Conservation (phyloP, 2,329 filamentous ascomycete species). For the Emergomyces orientalis region DNA sequence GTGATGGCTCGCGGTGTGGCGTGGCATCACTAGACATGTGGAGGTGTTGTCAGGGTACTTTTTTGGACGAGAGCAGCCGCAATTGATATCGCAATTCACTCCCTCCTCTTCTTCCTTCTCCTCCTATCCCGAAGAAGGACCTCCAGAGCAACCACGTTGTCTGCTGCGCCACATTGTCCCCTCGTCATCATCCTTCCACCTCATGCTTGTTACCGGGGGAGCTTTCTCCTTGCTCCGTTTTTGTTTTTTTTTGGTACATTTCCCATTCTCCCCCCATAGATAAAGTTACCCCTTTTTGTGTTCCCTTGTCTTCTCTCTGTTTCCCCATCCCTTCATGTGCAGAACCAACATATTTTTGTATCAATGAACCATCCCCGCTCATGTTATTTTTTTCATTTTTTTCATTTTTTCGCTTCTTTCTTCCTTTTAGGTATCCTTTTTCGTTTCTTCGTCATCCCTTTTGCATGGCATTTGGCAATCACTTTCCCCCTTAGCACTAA, state of each 20-base stretch:
- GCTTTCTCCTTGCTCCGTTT: background rate
- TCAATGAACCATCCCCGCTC: background rate
- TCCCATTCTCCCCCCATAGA: conserved; percentile 1
- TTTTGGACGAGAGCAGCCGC: background rate
- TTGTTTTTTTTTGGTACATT: conserved; percentile 2
- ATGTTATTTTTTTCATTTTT: background rate
- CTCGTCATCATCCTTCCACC: background rate
- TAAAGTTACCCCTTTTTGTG: background rate
- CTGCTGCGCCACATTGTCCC: conserved; percentile 8
- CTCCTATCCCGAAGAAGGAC: background rate
- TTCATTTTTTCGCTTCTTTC: background rate
- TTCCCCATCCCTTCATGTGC: background rate
- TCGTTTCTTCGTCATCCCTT: background rate
- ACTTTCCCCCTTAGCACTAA: background rate
- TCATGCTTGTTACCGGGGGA: background rate
- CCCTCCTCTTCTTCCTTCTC: background rate
- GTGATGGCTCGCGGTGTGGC: conserved; percentile 14
- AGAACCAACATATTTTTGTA: background rate
- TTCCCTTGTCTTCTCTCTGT: background rate
- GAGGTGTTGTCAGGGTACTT: background rate
- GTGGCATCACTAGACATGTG: conserved; percentile 3
- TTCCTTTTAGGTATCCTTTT: background rate
- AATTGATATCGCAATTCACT: background rate
- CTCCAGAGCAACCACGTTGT: background rate
- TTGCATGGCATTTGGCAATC: background rate